A percentile compares a stretch with the other conserved stretches of the same genome.
Evolutionary conservation across 2,329 filamentous ascomycete genomes (phyloP).

Genomic region (Aspergillus luchuensis): DNA sequence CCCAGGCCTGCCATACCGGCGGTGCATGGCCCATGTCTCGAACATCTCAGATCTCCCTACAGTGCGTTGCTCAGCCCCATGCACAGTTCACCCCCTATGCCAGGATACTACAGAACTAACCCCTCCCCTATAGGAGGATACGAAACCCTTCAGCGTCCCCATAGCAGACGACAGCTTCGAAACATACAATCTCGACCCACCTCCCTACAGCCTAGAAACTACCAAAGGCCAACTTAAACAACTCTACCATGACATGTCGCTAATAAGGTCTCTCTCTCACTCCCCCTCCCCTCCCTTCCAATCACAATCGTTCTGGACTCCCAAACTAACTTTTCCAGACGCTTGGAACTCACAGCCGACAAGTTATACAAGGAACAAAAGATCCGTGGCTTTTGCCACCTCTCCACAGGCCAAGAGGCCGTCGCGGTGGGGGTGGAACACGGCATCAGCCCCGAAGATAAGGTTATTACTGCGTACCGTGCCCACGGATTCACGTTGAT

Average conservation of each 20-base stretch:
- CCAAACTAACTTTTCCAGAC: constrained; percentile 54
- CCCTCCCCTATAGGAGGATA: constrained; percentile 66
- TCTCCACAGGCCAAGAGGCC: constrained; percentile 95
- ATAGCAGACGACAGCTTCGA: constrained; percentile 96
- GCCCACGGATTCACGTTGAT: constrained; percentile 97
- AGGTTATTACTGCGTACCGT: constrained; percentile 93
- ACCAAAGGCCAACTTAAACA: constrained; percentile 95
- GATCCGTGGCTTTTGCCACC: constrained; percentile 96
- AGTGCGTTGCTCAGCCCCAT: constrained; percentile 9
- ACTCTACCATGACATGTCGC: constrained; percentile 96
- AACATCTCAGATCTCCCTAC: constrained; percentile 17
- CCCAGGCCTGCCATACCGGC: constrained; percentile 9
- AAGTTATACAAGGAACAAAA: constrained; percentile 99
- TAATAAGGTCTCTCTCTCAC: constrained; percentile 63
- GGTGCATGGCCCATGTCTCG: constrained; percentile 21
- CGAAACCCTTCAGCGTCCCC: constrained; percentile 81
- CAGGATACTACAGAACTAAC: background rate
- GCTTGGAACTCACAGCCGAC: constrained; percentile 98
- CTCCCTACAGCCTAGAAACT: constrained; percentile 81
- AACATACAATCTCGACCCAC: constrained; percentile 95
- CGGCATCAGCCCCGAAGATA: constrained; percentile 83
- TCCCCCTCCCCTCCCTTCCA: background rate
- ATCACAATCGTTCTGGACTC: background rate
- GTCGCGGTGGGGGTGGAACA: constrained; percentile 95
- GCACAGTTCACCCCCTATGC: background rate